Evolutionary conservation across 108 stramenopile genomes (phyloP), one percentile per base, ranked within the genome.

Genomic region (Cyclotella atomus): DNA sequence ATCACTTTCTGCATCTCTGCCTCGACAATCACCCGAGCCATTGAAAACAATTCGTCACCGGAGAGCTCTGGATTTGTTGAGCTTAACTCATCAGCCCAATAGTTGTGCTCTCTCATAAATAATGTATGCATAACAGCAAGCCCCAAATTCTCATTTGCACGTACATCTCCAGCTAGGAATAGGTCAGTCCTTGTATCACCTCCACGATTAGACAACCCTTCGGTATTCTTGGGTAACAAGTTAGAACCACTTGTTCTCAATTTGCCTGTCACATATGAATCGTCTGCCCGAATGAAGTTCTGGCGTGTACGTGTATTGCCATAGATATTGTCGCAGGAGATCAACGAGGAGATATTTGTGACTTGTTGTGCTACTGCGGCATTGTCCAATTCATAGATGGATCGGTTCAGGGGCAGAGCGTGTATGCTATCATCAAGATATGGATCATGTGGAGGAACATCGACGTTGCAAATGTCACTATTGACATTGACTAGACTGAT

Each of bases 121-220:
- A 84, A 15, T 16, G 66, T 69, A 28, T 80, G 78, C 30, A 64
- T 34, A 2, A 46, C 59, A 9, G 55, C 32, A 23, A 84, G 41
- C 5, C 59, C 79, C 21, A 75, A 43, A 57, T 84, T 78, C 52
- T 75, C 79, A 64, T 84, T 84, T 27, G 65, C 83, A 20, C 83
- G 83, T 10, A 53, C 49, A 61, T 84, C 83, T 30, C 83, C 83
- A 3, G 83, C 71, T 7, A 80, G 21, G 53, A 76, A 77, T 6
- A 82, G 41, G 44, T 77, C 76, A 27, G 1, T 50, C 55, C 74
- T 60, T 5, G 19, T 24, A 50, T 75, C 74, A 20, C 59, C 59
- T 35, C 65, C 65, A 25, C 74, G 65, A 59, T 75, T 75, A 12
- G 55, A 55, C 23, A 75, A 50, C 30, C 65, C 65, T 29, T 41